phyloP scores from a whole-genome alignment of 345 rosid genomes.

The Garcia nutans region DNA sequence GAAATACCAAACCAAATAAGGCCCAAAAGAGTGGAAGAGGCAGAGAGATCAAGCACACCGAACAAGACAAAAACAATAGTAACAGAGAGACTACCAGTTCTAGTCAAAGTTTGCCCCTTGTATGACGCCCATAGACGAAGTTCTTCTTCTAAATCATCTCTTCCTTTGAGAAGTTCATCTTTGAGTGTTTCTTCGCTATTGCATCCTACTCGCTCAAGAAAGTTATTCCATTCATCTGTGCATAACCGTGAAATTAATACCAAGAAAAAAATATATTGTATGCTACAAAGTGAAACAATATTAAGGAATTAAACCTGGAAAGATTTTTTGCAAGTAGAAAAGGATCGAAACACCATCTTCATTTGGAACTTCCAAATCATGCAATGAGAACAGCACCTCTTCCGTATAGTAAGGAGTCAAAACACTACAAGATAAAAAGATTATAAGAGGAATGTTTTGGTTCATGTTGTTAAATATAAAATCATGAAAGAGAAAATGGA shows the following conservation, averaged over 20 bases:
- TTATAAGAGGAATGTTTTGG: neutral
- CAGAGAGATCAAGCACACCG: neutral
- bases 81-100: slow-evolving; percentile 62
- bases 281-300: neutral
- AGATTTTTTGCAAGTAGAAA: slow-evolving; percentile 93
- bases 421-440: slow-evolving; percentile 52
- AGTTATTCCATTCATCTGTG: slow-evolving; percentile 95
- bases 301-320: slow-evolving; percentile 62
- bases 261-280: neutral
- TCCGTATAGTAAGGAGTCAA: slow-evolving; percentile 93
- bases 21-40: neutral
- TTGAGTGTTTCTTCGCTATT: slow-evolving; percentile 65
- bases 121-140: slow-evolving; percentile 98
- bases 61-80: neutral
- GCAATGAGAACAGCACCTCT: slow-evolving; percentile 83
- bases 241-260: slow-evolving; percentile 5
- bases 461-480: neutral
- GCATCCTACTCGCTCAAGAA: slow-evolving; percentile 72
- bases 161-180: slow-evolving; percentile 55
- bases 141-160: slow-evolving; percentile 60
- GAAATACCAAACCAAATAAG: slow-evolving; percentile 4
- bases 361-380: slow-evolving; percentile 68
- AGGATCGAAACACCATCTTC: slow-evolving; percentile 98
- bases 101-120: slow-evolving; percentile 96
- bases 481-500: neutral